Conservation (phyloP, 1,139 yeast genomes). For the Yarrowia galli region DNA sequence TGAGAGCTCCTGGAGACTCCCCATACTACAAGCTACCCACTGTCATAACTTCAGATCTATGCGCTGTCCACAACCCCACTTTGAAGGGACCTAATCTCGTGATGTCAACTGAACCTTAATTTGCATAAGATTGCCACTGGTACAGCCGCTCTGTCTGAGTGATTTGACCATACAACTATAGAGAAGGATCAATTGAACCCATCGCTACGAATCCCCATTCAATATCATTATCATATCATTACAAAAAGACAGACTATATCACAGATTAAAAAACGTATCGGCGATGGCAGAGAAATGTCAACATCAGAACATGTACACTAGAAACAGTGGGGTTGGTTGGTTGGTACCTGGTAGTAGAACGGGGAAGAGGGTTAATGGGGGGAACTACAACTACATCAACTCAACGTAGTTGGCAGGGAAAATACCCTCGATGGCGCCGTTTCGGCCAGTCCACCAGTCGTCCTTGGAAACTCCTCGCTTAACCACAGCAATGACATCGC, state of each 20-base stretch:
- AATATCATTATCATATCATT: constrained; percentile 30
- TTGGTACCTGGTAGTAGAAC: background rate
- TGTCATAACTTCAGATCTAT: too few species aligned
- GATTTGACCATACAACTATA: background rate
- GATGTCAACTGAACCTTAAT: background rate
- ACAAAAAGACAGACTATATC: constrained; percentile 32
- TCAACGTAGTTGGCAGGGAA: constrained; percentile 98
- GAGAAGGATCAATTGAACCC: background rate
- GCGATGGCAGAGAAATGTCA: constrained; percentile 12
- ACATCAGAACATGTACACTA: background rate
- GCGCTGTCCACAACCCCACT: background rate
- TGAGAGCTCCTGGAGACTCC: too few species aligned
- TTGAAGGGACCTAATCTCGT: background rate
- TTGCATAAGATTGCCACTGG: background rate
- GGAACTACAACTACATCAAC: constrained; percentile 58
- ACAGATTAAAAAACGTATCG: constrained; percentile 3
- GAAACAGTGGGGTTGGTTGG: too few species aligned
- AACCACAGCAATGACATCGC: constrained; percentile 89
- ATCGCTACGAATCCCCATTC: background rate
- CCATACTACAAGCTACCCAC: too few species aligned
- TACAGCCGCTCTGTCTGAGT: background rate
- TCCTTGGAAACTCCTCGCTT: constrained; percentile 86
- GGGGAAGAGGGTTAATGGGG: background rate
- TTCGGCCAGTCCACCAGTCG: constrained; percentile 99
- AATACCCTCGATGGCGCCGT: constrained; percentile 83